Evolutionary conservation across 225 moss, liverwort and hornwort genomes (phyloP).

Genomic region (Polytrichum commune): DNA sequence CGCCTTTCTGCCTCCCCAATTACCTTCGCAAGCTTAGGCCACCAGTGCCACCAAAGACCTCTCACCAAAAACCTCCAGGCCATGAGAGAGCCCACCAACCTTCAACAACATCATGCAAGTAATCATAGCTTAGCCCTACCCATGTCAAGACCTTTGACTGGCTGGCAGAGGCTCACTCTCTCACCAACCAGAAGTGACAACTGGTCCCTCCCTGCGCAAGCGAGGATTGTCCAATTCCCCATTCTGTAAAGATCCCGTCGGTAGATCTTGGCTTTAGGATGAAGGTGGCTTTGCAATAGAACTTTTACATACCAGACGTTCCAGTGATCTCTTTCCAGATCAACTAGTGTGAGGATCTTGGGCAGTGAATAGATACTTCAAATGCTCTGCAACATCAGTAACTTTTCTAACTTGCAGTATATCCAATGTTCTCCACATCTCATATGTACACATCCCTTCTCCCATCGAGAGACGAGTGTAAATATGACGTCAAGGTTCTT

Average conservation of each 20-base stretch:
- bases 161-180: slow-evolving; percentile 59
- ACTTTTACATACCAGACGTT: not conserved
- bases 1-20: slow-evolving; percentile 96
- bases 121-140: slow-evolving; percentile 97
- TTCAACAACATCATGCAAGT: slow-evolving; percentile 99
- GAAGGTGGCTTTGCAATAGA: too few relatives aligned
- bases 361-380: too few relatives aligned
- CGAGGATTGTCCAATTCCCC: slow-evolving; percentile 3
- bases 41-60: slow-evolving; percentile 99
- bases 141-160: slow-evolving; percentile 47
- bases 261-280: too few relatives aligned
- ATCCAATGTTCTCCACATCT: too few relatives aligned
- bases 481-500: too few relatives aligned
- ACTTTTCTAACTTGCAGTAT: too few relatives aligned
- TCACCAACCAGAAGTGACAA: slow-evolving; percentile 49
- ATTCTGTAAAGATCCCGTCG: too few relatives aligned
- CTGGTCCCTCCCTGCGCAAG: slow-evolving; percentile 18
- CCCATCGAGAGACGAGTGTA: too few relatives aligned
- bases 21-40: slow-evolving; percentile 99
- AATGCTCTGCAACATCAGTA: too few relatives aligned
- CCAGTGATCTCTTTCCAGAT: not conserved
- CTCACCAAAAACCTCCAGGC: slow-evolving; percentile 99
- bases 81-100: slow-evolving; percentile 99
- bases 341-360: too few relatives aligned
- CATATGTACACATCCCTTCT: too few relatives aligned